Evolutionary conservation across 2,329 filamentous ascomycete species (phyloP).

Genomic region (Beauveria asiatica): DNA sequence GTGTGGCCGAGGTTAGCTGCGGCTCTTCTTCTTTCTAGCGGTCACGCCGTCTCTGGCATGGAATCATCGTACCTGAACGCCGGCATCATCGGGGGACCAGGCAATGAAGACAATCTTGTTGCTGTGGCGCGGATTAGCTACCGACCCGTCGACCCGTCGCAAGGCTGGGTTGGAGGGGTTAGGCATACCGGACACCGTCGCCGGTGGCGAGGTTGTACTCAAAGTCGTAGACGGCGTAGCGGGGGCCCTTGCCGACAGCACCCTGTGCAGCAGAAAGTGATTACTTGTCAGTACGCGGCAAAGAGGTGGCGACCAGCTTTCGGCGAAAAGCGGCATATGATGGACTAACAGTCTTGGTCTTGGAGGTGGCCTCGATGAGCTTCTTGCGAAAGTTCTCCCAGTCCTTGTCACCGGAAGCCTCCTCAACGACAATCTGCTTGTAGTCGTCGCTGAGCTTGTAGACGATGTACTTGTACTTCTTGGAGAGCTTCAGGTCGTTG

Average conservation of each 20-base stretch:
- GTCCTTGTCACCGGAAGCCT: conserved; percentile 56
- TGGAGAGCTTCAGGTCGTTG: conserved; percentile 77
- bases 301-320: not conserved
- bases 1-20: conserved; percentile 9
- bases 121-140: conserved; percentile 30
- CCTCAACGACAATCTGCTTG: conserved; percentile 75
- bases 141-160: conserved; percentile 5
- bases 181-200: conserved; percentile 59
- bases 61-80: conserved; percentile 55
- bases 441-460: conserved; percentile 79
- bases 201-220: conserved; percentile 64
- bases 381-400: conserved; percentile 69
- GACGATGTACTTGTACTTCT: conserved; percentile 79
- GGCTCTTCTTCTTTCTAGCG: too few species aligned
- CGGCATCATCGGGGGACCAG: conserved; percentile 75
- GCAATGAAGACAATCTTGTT: conserved; percentile 74
- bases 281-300: not conserved
- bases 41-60: not conserved
- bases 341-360: conserved; percentile 55
- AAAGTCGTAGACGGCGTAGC: conserved; percentile 82
- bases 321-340: not conserved
- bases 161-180: conserved; percentile 11
- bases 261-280: conserved; percentile 32
- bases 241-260: conserved; percentile 56
- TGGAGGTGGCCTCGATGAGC: conserved; percentile 64